Evolutionary conservation across 2,329 filamentous ascomycete species (phyloP).

Genomic region (Paraphaeosphaeria minitans): DNA sequence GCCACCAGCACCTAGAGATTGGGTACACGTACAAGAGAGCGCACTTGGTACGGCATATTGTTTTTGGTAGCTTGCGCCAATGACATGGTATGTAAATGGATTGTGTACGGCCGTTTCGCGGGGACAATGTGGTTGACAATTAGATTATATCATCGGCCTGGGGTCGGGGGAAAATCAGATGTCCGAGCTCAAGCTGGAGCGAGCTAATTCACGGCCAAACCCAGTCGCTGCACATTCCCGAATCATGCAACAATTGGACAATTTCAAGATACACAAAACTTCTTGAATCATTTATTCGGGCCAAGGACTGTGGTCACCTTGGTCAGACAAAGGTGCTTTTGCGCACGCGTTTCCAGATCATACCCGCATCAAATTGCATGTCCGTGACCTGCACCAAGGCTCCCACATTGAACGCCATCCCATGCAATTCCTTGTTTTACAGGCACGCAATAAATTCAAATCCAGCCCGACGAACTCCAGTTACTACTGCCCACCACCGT

Average conservation of each 20-base stretch:
- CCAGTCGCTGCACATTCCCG: not conserved
- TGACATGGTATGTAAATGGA: constrained; percentile 34
- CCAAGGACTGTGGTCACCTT: not conserved
- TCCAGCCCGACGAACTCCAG: not conserved
- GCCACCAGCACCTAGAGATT: not conserved
- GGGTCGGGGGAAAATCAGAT: constrained; percentile 35
- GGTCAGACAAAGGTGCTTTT: not conserved
- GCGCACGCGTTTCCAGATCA: not conserved
- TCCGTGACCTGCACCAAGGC: not conserved
- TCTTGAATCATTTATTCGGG: not conserved
- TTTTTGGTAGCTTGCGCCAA: constrained; percentile 42
- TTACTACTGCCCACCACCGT: constrained; percentile 24
- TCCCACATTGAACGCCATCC: constrained; percentile 2
- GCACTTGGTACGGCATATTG: constrained; percentile 47
- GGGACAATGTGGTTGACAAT: constrained; percentile 41
- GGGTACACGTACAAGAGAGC: constrained; percentile 45
- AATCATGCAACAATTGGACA: not conserved
- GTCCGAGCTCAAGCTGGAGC: constrained; percentile 30
- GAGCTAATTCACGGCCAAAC: not conserved
- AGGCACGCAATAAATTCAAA: not conserved
- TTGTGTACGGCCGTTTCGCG: constrained; percentile 31
- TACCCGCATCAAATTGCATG: not conserved
- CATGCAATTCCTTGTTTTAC: constrained; percentile 1
- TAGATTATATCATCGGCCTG: constrained; percentile 43
- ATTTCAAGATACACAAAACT: not conserved